phyloP scores from a whole-genome alignment of 2,329 filamentous ascomycete genomes.

The Ceratocystis diversiconidia region DNA sequence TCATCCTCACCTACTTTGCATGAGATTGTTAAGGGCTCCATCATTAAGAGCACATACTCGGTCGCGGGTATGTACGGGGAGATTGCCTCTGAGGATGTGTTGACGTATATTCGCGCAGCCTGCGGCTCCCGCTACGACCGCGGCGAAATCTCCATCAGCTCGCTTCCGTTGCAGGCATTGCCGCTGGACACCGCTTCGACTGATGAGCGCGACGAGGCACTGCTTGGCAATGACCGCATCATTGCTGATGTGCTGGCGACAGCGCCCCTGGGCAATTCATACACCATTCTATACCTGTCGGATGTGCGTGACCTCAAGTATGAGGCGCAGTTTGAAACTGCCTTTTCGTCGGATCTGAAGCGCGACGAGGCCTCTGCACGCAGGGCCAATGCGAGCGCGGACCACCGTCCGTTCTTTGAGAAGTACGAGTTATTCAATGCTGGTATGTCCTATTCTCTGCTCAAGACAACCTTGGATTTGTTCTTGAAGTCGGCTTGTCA shows the following conservation, averaged over 20 bases:
- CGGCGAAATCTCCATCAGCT: conserved; percentile 13
- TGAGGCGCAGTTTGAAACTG: conserved; percentile 18
- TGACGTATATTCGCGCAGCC: conserved; percentile 31
- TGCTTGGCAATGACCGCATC: conserved; percentile 29
- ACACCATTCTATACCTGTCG: conserved; percentile 65
- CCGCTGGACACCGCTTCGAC: neutral
- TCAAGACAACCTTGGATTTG: neutral
- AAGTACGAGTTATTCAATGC: conserved; percentile 91
- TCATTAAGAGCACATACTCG: conserved; percentile 30
- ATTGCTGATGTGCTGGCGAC: conserved; percentile 36
- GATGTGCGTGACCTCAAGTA: conserved; percentile 28
- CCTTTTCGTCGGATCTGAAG: conserved; percentile 48
- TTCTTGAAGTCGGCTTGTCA: neutral
- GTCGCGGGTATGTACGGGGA: conserved; percentile 45
- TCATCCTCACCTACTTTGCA: conserved; percentile 37
- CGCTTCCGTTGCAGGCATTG: conserved; percentile 14
- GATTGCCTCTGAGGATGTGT: conserved; percentile 30
- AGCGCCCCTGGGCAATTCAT: conserved; percentile 32
- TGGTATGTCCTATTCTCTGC: conserved; percentile 37
- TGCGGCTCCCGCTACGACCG: conserved; percentile 27
- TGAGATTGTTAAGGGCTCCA: conserved; percentile 26
- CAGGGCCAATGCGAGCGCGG: conserved; percentile 29
- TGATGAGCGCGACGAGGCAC: neutral
- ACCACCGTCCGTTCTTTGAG: conserved; percentile 56
- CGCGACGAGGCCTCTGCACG: conserved; percentile 32